Evolutionary conservation across 352 stramenopile genomes (phyloP), one percentile per base, ranked within the genome.

Genomic region (Phytophthora meadii): DNA sequence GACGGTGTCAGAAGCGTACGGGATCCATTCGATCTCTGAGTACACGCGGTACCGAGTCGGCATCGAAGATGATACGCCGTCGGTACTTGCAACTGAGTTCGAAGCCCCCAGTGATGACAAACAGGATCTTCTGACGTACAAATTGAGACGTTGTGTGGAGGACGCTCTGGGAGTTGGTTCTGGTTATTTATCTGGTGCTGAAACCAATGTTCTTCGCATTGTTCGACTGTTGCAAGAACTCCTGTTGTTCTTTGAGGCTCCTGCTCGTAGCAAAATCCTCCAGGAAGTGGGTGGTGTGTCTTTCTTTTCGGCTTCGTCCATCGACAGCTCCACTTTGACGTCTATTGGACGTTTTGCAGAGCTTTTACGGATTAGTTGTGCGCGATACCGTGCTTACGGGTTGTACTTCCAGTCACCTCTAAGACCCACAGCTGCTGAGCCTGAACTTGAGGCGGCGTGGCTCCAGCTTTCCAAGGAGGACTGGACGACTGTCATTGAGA

Each of bases 221-320:
- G 32, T 77, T 24, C 54, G 65, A 12, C 39, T 77, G 15, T 56
- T 77, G 3, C 65, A 74, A 74, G 55, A 68, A 8, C 42, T 77
- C 4, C 1, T 61, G 17, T 34, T 15, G 5, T 68, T 52, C 22
- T 77, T 74, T 49, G 41, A 63, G 3, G 25, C n/a, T 1, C 46
- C 60, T 6, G 48, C 59, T 41, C 65, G 59, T 39, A 24, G 34
- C 6, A 39, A 47, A 6, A 25, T 15, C 47, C 27, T 73, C 3
- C 27, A 51, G 8, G 44, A 57, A 45, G 28, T 67, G 3, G 37
- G 45, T 36, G 49, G 44, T 2, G 44, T 46, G 5, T 14, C 56
- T 5, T 22, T 37, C 17, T 56, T 25, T 34, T 34, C 39, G 2
- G 28, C 44, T 37, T 54, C 55, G 9, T 54, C 57, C 1, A 37